Percentiles rank a stretch among this genome's conserved stretches.
These are phyloP conservation scores for Solanum etuberosum DNA, from an alignment of 257 asterid species.

Conservation along the genomic window DNA sequence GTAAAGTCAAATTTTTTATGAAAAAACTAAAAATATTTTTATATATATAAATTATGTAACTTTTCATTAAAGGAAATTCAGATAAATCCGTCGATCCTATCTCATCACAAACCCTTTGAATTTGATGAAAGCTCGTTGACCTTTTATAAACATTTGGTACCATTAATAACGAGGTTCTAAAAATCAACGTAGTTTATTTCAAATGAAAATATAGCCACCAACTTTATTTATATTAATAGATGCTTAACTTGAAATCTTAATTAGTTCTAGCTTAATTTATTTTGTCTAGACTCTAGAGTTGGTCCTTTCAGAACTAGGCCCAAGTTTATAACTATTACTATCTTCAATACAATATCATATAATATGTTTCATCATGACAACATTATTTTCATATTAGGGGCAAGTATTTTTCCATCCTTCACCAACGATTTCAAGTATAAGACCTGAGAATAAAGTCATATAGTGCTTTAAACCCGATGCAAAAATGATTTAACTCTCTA, in stretches of 20 bases:
- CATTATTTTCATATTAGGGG: background rate
- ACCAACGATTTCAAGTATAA: background rate
- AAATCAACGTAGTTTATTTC: background rate
- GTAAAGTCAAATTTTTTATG: too few relatives aligned
- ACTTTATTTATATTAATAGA: background rate
- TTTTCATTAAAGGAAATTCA: too few relatives aligned
- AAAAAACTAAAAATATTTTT: too few relatives aligned
- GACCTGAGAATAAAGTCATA: background rate
- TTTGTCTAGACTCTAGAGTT: background rate
- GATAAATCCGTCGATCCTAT: rapidly evolving
- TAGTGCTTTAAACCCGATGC: background rate
- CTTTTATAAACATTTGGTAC: background rate
- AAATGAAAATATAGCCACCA: background rate
- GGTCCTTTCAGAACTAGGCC: background rate
- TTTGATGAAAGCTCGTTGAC: background rate
- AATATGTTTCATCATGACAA: background rate
- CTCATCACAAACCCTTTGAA: background rate
- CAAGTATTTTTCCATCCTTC: background rate
- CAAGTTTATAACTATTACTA: background rate
- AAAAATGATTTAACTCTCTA: constrained; percentile 1
- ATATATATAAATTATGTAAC: too few relatives aligned
- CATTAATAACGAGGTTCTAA: background rate
- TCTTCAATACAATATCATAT: background rate
- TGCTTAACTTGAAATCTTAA: background rate
- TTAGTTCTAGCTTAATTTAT: background rate